Evolutionary conservation across 2,329 filamentous ascomycete species (phyloP).

Genomic region (Xylariaceae sp.): DNA sequence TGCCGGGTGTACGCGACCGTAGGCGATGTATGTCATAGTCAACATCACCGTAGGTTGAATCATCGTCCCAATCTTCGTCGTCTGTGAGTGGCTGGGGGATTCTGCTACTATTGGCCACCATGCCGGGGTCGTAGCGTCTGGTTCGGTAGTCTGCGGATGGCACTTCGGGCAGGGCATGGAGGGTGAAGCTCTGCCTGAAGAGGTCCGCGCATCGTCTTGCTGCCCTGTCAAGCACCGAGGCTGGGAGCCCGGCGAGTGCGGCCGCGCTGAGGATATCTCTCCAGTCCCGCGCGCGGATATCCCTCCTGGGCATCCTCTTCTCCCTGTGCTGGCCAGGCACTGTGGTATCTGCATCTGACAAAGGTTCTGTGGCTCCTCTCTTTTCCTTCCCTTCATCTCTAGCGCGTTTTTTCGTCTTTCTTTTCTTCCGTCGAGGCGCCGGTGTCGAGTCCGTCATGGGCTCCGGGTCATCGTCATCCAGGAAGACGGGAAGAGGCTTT

Average conservation of each 20-base stretch:
- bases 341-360: slow-evolving; percentile 6
- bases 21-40: no score
- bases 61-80: slow-evolving; percentile 13
- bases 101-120: no score
- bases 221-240: slow-evolving; percentile 59
- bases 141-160: no score
- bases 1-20: no score
- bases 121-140: slow-evolving; percentile 28
- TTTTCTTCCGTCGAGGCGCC: slow-evolving; percentile 4
- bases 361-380: slow-evolving; percentile 11
- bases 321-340: no score
- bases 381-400: slow-evolving; percentile 5
- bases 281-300: slow-evolving; percentile 69
- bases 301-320: no score
- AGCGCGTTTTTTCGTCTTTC: slow-evolving; percentile 9
- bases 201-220: slow-evolving; percentile 68
- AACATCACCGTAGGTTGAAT: no score
- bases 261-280: slow-evolving; percentile 77
- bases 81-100: no score
- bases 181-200: slow-evolving; percentile 66
- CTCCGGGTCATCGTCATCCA: slow-evolving; percentile 15
- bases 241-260: slow-evolving; percentile 64
- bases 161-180: slow-evolving; percentile 48
- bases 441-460: slow-evolving; percentile 13
- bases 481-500: slow-evolving; percentile 29